These are phyloP conservation scores for Desmodesmus armatus DNA, from an alignment of 139 green algal species.

Conservation along the genomic window DNA sequence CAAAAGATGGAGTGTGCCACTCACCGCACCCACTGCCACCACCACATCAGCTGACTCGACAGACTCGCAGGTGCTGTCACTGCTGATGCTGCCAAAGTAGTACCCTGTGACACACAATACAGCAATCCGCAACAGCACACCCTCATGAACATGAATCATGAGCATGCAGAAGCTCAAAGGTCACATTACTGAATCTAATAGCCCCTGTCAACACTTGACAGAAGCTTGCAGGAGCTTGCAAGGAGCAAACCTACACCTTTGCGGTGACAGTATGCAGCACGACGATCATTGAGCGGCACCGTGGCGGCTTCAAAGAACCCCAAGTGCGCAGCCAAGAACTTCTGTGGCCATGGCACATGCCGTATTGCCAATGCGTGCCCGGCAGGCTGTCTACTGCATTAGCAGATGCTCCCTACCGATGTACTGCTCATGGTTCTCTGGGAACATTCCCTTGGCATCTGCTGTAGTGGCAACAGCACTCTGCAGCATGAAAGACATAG, in stretches of 20 bases:
- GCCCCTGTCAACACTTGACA: no score
- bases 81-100: conserved; percentile 57
- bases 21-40: conserved; percentile 42
- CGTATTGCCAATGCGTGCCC: no score
- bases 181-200: no score
- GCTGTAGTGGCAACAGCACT: conserved; percentile 75
- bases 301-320: no score
- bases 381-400: no score
- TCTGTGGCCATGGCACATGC: no score
- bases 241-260: background rate
- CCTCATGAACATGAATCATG: background rate
- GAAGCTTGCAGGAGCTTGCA: no score
- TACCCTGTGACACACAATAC: background rate
- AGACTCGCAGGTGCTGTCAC: conserved; percentile 65
- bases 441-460: conserved; percentile 83
- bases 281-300: background rate
- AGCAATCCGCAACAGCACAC: background rate
- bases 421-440: conserved; percentile 70
- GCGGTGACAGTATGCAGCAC: background rate
- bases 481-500: background rate
- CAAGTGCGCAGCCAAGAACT: no score
- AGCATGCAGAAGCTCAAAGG: no score
- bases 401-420: no score
- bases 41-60: conserved; percentile 60
- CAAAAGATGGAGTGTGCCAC: no score